Evolutionary conservation across 495 filamentous ascomycete species (phyloP).

Genomic region (Aspergillus affinis): DNA sequence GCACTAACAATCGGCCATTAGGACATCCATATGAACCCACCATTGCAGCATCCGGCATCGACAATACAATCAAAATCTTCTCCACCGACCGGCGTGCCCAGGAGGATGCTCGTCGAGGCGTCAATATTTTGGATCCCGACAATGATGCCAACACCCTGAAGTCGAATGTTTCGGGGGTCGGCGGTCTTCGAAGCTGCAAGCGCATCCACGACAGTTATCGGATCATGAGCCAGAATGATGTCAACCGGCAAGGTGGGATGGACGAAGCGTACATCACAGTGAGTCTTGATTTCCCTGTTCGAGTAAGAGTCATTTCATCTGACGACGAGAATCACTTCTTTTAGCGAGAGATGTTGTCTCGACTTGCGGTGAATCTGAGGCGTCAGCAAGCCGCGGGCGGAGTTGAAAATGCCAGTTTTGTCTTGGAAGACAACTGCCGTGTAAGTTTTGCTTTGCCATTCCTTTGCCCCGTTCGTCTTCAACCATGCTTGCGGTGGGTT

Average conservation of each 20-base stretch:
- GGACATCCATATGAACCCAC: constrained; percentile 73
- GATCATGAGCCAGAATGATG: constrained; percentile 67
- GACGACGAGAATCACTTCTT: background rate
- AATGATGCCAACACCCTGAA: constrained; percentile 35
- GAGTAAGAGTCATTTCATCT: constrained; percentile 21
- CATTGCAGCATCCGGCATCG: constrained; percentile 70
- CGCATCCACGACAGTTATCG: constrained; percentile 60
- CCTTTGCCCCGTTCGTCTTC: background rate
- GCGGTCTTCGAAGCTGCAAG: constrained; percentile 56
- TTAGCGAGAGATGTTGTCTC: constrained; percentile 61
- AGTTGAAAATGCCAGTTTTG: constrained; percentile 22
- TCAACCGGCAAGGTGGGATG: constrained; percentile 59
- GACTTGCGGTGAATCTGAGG: constrained; percentile 49
- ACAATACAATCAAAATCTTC: constrained; percentile 76
- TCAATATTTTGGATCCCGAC: constrained; percentile 52
- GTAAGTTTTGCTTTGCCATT: constrained; percentile 21
- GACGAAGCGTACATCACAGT: constrained; percentile 65
- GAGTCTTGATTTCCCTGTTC: constrained; percentile 28
- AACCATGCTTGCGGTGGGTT: background rate
- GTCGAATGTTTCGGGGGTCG: constrained; percentile 18
- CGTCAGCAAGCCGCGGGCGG: constrained; percentile 31
- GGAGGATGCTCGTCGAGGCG: constrained; percentile 53
- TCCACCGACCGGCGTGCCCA: constrained; percentile 62
- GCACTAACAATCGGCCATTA: constrained; percentile 17
- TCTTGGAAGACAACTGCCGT: constrained; percentile 33